These are phyloP conservation scores for Thelonectria olida DNA, from an alignment of 2,329 filamentous ascomycete species.

Conservation along the genomic window DNA sequence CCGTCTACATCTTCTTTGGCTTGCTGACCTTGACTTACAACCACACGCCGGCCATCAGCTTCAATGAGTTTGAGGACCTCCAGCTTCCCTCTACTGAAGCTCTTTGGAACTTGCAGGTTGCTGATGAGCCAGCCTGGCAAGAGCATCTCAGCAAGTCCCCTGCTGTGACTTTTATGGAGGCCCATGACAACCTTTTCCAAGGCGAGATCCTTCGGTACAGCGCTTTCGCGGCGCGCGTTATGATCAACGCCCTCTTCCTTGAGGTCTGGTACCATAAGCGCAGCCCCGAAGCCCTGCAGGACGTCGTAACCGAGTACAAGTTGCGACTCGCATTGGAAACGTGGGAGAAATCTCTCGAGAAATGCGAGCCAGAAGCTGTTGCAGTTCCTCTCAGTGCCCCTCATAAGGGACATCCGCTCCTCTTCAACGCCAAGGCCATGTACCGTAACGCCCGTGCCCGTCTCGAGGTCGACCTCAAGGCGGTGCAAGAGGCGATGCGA, in stretches of 20 bases:
- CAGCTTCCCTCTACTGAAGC: constrained; percentile 93
- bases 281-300: constrained; percentile 95
- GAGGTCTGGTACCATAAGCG: constrained; percentile 99
- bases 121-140: constrained; percentile 84
- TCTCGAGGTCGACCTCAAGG: constrained; percentile 93
- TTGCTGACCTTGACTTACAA: constrained; percentile 95
- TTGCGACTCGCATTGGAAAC: constrained; percentile 93
- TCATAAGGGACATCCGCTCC: constrained; percentile 93
- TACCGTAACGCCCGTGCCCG: constrained; percentile 93
- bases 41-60: constrained; percentile 96
- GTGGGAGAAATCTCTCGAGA: constrained; percentile 96
- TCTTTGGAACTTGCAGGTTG: constrained; percentile 86
- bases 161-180: constrained; percentile 88
- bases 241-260: constrained; percentile 98
- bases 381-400: constrained; percentile 91
- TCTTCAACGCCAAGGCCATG: constrained; percentile 98
- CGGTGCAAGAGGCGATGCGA: constrained; percentile 92
- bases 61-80: constrained; percentile 96
- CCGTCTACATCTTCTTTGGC: constrained; percentile 99
- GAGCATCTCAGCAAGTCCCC: constrained; percentile 78
- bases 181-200: constrained; percentile 95
- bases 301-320: constrained; percentile 98
- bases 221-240: constrained; percentile 94
- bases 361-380: constrained; percentile 91
- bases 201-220: constrained; percentile 92